Evolutionary conservation across 768 basidiomycete genomes (phyloP).

Genomic region (Russula brevipes): DNA sequence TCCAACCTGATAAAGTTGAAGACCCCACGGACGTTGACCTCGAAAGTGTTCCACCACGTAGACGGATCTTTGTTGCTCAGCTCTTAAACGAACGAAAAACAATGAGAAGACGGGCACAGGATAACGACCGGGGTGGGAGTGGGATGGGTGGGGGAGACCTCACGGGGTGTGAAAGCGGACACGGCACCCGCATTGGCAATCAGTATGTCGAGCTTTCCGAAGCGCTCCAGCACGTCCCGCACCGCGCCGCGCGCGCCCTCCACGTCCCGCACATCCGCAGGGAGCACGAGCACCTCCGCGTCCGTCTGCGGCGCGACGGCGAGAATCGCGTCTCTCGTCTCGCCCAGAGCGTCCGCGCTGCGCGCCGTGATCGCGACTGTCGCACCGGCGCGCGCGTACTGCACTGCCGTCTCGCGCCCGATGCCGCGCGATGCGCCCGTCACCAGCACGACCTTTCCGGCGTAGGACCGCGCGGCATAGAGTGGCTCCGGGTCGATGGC

Average conservation of each 20-base stretch:
- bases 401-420: slow-evolving; percentile 10
- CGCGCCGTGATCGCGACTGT: slow-evolving; percentile 2
- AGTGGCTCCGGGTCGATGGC: not conserved
- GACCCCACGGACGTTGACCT: slow-evolving; percentile 11
- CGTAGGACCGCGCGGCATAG: not conserved
- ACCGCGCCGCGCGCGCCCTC: not conserved
- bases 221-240: not conserved
- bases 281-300: not conserved
- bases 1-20: slow-evolving; percentile 7
- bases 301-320: not conserved
- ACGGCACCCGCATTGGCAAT: slow-evolving; percentile 10
- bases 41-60: not conserved
- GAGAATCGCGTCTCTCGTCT: not conserved
- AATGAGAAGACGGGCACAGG: not conserved
- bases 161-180: not conserved
- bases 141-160: too few species aligned
- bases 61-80: slow-evolving; percentile 10
- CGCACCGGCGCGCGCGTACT: slow-evolving; percentile 11
- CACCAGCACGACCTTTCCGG: slow-evolving; percentile 8
- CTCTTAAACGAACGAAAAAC: not conserved
- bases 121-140: too few species aligned
- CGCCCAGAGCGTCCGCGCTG: not conserved
- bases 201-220: slow-evolving; percentile 10
- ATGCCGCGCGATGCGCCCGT: slow-evolving; percentile 18
- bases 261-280: slow-evolving; percentile 7